Percentiles rank a stretch among this genome's conserved stretches.
Evolutionary conservation across 2,329 filamentous ascomycete species (phyloP).

Genomic region (Sclerotinia trifoliorum): DNA sequence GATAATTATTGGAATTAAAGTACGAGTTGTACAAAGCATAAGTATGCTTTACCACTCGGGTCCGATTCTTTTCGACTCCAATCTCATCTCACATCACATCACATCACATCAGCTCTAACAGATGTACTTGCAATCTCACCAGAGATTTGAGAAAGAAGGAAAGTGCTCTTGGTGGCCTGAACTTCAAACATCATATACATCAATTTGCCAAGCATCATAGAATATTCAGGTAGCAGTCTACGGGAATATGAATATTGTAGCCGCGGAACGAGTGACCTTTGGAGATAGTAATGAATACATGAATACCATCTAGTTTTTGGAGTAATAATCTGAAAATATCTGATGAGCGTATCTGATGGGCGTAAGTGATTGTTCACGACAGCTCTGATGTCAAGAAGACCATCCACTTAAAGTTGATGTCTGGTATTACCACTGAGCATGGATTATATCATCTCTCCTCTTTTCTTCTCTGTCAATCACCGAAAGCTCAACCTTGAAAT

Average conservation of each 20-base stretch:
- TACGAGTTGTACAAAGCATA: not conserved
- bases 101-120: not conserved
- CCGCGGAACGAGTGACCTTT: not conserved
- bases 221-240: not conserved
- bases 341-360: not conserved
- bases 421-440: not conserved
- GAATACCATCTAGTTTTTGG: not conserved
- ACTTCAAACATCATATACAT: not conserved
- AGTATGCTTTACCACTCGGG: constrained; percentile 4
- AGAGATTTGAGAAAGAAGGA: not conserved
- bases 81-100: not conserved
- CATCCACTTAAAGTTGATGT: not conserved
- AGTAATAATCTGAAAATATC: not conserved
- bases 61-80: not conserved
- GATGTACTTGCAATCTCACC: not conserved
- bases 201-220: not conserved
- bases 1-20: not conserved
- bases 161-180: not conserved
- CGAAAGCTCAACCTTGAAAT: not conserved
- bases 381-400: not conserved
- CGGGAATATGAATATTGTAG: not conserved
- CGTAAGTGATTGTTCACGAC: not conserved
- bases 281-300: not conserved
- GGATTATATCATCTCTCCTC: not conserved
- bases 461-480: not conserved